Base-by-base conservation (phyloP, 768 basidiomycete genomes). In the Tephrocybe sp. region DNA sequence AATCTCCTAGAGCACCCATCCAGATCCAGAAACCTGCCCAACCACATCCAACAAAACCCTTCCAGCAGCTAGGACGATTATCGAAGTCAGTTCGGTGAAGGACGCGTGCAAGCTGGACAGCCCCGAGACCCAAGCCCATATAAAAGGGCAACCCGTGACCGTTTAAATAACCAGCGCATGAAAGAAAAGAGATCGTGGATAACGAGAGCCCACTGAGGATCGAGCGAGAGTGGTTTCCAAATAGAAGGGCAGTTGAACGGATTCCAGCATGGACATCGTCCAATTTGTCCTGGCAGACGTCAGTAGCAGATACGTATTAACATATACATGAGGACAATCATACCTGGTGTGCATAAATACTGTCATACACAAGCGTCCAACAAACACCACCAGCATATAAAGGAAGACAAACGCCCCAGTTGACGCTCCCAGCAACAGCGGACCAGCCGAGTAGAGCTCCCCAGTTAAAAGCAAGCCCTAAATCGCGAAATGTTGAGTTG, bases 341-440 rank as follows among this genome's bases (percentile, higher is more conserved):
- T 54, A 90, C 93, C 74, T 98, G 96, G 67, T 99, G 97, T 2
- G 97, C 97, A 62, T 98, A 98, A 58, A 98, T 93, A 43, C 88
- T 96, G 61, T 99, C 97, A 64, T 98, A 99, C 1, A 97, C 90
- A 38, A 99, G 79, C 43, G 95, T 95, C 94, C 95, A 98, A 61
- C 84, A 84, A 23, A 94, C 71, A 20, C 92, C 90, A 7, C 95
- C 93, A 1, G 87, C 85, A 62, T 98, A 98, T 11, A 99, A 78
- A 2, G 97, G 93, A 8, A 90, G 69, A 37, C 89, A 91, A 36
- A 95, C 81, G 10, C 65, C 65, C 94, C 93, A 96, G 62, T 96
- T 75, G 2, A 87, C 84, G 1, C 76, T 60, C 1, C 91, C 93
- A 1, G 88, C 82, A 3, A 98, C 85, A 2, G 97, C 95, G 3